These are phyloP conservation scores for Tetrapyrgos nigripes DNA, from an alignment of 1,284 basidiomycete genomes.

Conservation along the genomic window DNA sequence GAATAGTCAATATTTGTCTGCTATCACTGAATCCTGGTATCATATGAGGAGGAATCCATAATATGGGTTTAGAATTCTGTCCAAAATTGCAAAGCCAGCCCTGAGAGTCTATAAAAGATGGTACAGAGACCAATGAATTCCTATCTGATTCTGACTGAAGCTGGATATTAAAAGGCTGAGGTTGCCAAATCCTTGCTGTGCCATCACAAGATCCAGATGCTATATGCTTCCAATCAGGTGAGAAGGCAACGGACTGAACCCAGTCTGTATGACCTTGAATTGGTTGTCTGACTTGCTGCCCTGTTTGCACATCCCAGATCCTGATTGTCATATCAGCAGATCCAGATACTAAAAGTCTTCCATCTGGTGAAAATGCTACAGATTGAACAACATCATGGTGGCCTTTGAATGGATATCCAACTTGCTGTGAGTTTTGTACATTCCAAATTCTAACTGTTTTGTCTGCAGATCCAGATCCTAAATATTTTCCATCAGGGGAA, in stretches of 20 bases:
- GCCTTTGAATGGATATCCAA: background rate
- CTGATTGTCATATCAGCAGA: background rate
- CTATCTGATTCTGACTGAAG: too few relatives aligned
- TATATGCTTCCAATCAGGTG: conserved; percentile 15
- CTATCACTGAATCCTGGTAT: too few relatives aligned
- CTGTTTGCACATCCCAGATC: background rate
- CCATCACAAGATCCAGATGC: conserved; percentile 21
- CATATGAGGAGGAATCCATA: too few relatives aligned
- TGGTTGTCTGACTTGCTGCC: background rate
- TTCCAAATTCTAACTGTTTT: conserved; percentile 4
- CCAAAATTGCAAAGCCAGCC: too few relatives aligned
- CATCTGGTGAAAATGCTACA: too few relatives aligned
- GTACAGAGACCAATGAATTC: too few relatives aligned
- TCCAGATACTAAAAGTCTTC: background rate
- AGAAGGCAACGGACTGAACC: conserved; percentile 18
- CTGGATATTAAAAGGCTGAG: too few relatives aligned
- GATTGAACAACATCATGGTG: too few relatives aligned
- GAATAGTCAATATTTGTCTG: too few relatives aligned
- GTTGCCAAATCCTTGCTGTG: conserved; percentile 30
- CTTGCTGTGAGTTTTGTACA: background rate
- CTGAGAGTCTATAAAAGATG: too few relatives aligned
- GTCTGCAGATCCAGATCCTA: conserved; percentile 6
- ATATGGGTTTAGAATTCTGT: too few relatives aligned
- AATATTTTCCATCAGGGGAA: background rate
- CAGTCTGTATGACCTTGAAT: background rate